Evolutionary conservation across 169 alveolate genomes (phyloP), one percentile per base, ranked within the genome.

Genomic region (Babesia sp.): DNA sequence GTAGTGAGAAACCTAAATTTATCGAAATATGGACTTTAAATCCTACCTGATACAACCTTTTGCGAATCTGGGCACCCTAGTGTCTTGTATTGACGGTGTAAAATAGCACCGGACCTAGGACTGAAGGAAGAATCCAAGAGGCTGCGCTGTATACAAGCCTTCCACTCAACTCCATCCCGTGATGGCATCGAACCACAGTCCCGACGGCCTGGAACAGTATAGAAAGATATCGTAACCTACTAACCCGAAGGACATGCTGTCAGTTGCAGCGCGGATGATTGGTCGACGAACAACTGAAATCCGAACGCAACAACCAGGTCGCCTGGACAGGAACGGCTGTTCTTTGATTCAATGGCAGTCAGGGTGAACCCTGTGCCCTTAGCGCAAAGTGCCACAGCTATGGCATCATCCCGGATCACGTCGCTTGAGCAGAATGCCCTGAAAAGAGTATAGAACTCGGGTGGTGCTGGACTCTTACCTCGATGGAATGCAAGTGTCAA

Each of bases 241-340:
- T n/a, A 12, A 64, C 74, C 74, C 14, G 61, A 1, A 1, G 74
- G 74, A 50, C 74, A 64, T 45, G 74, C 50, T 26, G 74, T 36
- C 7, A 64, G 0, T 22, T 64, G 74, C 61, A 64, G 14, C 0
- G 50, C 28, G 2, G 37, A 46, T 0, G 74, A 46, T 3, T 28
- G 51, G 26, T 64, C 74, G 22, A 9, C 18, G 53, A 24, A 64
- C 9, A 64, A 20, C 51, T 64, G 74, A 31, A 64, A 64, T 14
- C 74, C 74, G 31, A 37, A 29, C 29, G 74, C 74, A n/a, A 64
- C 74, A 16, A 64, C 74, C 33, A n/a, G 24, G 24, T 64, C 74
- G 34, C 22, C 54, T 11, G 74, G 74, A 34, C 74, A 64, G 29
- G 48, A 14, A 9, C 61, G 59, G 0, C n/a, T 46, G 1, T 9